Conservation (phyloP, 495 filamentous ascomycete genomes). For the Bacidia rubella region DNA sequence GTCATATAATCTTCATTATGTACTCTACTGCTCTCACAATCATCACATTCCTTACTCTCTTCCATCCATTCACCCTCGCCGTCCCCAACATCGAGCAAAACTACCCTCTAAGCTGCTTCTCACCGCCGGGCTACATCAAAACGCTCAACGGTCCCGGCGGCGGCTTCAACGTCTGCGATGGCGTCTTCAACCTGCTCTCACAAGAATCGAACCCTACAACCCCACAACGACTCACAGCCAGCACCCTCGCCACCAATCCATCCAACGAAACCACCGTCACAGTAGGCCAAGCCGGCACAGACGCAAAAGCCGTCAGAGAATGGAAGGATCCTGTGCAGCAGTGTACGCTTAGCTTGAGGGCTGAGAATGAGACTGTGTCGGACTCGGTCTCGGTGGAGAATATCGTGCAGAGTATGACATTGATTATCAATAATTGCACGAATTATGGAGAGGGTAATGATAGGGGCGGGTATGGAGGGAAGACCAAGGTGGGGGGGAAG, state of each 20-base stretch:
- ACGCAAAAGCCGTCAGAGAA: neutral
- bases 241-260: neutral
- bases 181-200: neutral
- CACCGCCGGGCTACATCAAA: neutral
- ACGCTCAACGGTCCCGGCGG: neutral
- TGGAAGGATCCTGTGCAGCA: neutral
- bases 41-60: too few species aligned
- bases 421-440: neutral
- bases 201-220: neutral
- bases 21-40: too few species aligned
- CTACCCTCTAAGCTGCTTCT: neutral
- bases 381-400: neutral
- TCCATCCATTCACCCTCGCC: too few species aligned
- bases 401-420: neutral
- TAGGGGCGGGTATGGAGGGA: neutral
- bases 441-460: neutral
- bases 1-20: too few species aligned
- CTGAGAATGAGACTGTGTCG: neutral
- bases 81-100: too few species aligned
- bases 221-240: neutral
- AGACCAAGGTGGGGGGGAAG: neutral
- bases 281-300: neutral
- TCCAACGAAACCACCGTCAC: neutral
- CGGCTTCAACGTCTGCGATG: neutral
- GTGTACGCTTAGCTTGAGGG: neutral